phyloP scores from a whole-genome alignment of 345 rosid species.

The Draba incana region DNA sequence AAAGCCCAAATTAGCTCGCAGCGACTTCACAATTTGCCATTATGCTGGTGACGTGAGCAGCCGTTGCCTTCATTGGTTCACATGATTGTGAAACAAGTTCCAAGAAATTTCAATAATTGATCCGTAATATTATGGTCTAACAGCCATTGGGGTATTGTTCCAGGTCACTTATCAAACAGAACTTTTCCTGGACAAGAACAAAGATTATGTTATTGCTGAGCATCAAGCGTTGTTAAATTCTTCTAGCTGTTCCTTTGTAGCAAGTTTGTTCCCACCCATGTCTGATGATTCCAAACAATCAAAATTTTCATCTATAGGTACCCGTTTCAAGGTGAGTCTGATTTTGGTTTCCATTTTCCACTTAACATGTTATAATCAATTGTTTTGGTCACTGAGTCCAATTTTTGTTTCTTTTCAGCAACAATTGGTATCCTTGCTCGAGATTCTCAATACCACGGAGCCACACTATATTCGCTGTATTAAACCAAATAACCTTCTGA shows the following conservation, averaged over 20 bases:
- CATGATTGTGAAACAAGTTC: conserved; percentile 25
- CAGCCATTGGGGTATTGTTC: conserved; percentile 42
- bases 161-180: conserved; percentile 99
- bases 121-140: conserved; percentile 21
- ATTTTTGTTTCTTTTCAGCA: conserved; percentile 59
- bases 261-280: conserved; percentile 75
- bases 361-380: conserved; percentile 2
- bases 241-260: conserved; percentile 87
- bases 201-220: conserved; percentile 98
- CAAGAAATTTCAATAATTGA: conserved; percentile 23
- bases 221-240: conserved; percentile 93
- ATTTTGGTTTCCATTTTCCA: conserved; percentile 19
- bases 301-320: conserved; percentile 97
- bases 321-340: conserved; percentile 87
- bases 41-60: conserved; percentile 98
- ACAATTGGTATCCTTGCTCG: conserved; percentile 88
- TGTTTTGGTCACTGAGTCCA: conserved; percentile 18
- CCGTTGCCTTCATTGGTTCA: conserved; percentile 33
- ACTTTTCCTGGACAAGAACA: conserved; percentile 95
- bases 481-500: conserved; percentile 96
- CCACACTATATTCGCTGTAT: conserved; percentile 99
- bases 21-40: conserved; percentile 95
- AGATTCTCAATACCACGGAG: conserved; percentile 93
- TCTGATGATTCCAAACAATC: conserved; percentile 88
- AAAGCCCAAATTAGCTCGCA: conserved; percentile 95